These are phyloP conservation scores for Cystofilobasidium bisporidii DNA, from an alignment of 768 basidiomycete genomes.

Conservation along the genomic window DNA sequence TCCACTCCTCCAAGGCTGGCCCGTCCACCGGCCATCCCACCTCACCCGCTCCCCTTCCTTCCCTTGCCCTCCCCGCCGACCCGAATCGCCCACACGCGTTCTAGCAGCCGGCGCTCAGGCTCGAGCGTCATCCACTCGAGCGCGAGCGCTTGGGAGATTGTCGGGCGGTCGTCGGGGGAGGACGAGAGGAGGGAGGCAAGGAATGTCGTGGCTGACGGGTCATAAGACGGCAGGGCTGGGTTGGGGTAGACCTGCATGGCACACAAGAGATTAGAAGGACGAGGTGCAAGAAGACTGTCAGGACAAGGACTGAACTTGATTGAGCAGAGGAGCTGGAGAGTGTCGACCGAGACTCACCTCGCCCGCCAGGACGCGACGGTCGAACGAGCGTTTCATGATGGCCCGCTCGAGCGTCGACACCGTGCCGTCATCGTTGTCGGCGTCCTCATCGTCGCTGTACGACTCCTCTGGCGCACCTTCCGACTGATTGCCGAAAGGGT, in stretches of 20 bases:
- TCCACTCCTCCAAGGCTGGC: no score
- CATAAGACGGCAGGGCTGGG: not conserved
- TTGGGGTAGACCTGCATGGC: not conserved
- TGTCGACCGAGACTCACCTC: not conserved
- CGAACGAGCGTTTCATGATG: not conserved
- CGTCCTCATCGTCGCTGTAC: not conserved
- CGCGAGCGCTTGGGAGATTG: not conserved
- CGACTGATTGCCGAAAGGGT: slow-evolving; percentile 24
- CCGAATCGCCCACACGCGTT: not conserved
- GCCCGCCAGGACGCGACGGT: not conserved
- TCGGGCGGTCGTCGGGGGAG: not conserved
- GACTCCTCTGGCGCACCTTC: slow-evolving; percentile 4
- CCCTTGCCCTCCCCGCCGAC: no score
- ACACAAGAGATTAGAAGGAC: no score
- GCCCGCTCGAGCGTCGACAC: not conserved
- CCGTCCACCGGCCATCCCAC: no score
- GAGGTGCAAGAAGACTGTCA: not conserved
- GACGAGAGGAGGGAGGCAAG: not conserved
- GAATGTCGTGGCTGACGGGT: not conserved
- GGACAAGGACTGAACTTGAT: not conserved
- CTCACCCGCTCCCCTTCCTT: no score
- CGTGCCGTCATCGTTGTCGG: not conserved
- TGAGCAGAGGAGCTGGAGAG: not conserved
- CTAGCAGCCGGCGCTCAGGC: not conserved
- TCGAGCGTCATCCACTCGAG: slow-evolving; percentile 8